Conservation (phyloP, 768 basidiomycete species). For the Boletus speciosus region DNA sequence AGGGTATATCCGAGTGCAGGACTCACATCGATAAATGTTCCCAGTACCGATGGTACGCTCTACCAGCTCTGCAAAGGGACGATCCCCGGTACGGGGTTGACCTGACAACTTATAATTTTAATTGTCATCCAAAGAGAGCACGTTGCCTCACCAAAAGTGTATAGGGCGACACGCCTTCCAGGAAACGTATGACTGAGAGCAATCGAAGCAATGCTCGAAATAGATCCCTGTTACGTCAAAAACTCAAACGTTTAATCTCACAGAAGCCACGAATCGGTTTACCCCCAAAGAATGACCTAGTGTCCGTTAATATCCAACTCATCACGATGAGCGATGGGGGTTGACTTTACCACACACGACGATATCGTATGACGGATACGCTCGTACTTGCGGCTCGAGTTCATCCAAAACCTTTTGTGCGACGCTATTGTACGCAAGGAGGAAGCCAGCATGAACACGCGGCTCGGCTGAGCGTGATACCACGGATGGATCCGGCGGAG, state of each 20-base stretch:
- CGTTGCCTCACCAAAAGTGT: constrained; percentile 41
- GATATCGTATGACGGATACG: constrained; percentile 33
- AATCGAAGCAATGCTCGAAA: constrained; percentile 38
- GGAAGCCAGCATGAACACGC: constrained; percentile 36
- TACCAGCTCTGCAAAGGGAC: constrained; percentile 37
- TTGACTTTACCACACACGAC: constrained; percentile 29
- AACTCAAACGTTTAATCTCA: neutral
- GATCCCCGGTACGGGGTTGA: constrained; percentile 48
- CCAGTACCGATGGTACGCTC: constrained; percentile 35
- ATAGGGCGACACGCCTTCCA: constrained; percentile 29
- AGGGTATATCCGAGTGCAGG: neutral
- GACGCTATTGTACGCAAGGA: constrained; percentile 35
- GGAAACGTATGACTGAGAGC: constrained; percentile 32
- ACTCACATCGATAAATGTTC: constrained; percentile 42
- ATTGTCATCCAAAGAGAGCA: neutral
- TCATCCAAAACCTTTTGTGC: constrained; percentile 26
- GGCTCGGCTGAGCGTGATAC: constrained; percentile 10
- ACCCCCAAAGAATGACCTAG: constrained; percentile 42
- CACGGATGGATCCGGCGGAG: constrained; percentile 4
- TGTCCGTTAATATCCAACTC: neutral
- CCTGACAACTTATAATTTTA: constrained; percentile 30
- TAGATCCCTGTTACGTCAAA: constrained; percentile 30
- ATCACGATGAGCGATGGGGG: neutral
- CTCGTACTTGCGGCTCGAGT: constrained; percentile 30
- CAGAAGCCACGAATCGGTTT: constrained; percentile 4